Percentiles rank a stretch among this genome's conserved stretches.
Conservation (phyloP, 2,329 filamentous ascomycete genomes). For the Colletotrichum lentis region DNA sequence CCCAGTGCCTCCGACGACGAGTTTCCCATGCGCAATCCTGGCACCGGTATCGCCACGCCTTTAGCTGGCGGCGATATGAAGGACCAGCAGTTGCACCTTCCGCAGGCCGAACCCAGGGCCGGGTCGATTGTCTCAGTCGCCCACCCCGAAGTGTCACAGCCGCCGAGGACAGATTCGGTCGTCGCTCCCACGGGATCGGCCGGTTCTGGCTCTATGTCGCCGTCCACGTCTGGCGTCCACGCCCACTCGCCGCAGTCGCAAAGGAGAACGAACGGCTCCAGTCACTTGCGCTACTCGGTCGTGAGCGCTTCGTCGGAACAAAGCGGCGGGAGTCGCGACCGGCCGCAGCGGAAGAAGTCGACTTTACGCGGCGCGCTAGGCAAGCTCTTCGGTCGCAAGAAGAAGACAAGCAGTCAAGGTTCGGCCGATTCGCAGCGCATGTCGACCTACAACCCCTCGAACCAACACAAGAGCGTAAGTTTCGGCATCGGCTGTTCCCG, state of each 20-base stretch:
- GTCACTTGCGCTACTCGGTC: slow-evolving; percentile 57
- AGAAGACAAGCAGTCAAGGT: slow-evolving; percentile 53
- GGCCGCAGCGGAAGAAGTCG: slow-evolving; percentile 65
- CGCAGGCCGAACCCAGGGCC: slow-evolving; percentile 21
- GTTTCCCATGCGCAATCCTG: slow-evolving; percentile 59
- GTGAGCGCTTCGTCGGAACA: slow-evolving; percentile 54
- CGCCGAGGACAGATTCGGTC: slow-evolving; percentile 28
- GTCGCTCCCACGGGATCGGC: slow-evolving; percentile 20
- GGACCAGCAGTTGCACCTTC: slow-evolving; percentile 34
- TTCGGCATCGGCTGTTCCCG: slow-evolving; percentile 31
- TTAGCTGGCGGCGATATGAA: slow-evolving; percentile 42
- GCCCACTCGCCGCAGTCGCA: slow-evolving; percentile 42
- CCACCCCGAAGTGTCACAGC: slow-evolving; percentile 24
- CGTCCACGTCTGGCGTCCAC: slow-evolving; percentile 32
- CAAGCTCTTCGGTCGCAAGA: slow-evolving; percentile 66
- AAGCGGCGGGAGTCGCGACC: slow-evolving; percentile 45
- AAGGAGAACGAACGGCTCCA: slow-evolving; percentile 51
- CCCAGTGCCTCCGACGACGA: slow-evolving; percentile 59
- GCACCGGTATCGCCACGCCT: slow-evolving; percentile 48
- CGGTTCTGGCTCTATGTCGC: slow-evolving; percentile 26
- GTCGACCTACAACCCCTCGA: slow-evolving; percentile 42
- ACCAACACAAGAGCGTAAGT: slow-evolving; percentile 62
- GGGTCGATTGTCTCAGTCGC: slow-evolving; percentile 24
- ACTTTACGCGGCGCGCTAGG: slow-evolving; percentile 64
- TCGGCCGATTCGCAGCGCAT: slow-evolving; percentile 44